A percentile compares a stretch with the other conserved stretches of the same genome.
Evolutionary conservation across 768 basidiomycete genomes (phyloP).

Genomic region (Leccinum variicolor): DNA sequence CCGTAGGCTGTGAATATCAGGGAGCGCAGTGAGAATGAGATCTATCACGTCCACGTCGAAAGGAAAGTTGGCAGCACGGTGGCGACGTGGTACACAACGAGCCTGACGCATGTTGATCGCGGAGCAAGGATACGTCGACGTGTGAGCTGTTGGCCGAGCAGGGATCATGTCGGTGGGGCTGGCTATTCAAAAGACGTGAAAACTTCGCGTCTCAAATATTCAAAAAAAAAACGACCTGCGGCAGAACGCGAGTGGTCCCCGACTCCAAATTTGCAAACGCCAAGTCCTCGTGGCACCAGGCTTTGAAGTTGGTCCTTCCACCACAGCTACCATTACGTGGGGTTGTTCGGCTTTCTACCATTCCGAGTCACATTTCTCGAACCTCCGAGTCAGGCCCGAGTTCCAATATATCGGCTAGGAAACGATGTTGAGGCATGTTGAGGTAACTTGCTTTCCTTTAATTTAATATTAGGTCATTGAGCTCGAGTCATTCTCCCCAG

Average conservation of each 20-base stretch:
- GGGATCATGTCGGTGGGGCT: background rate
- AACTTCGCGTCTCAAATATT: background rate
- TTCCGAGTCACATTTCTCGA: background rate
- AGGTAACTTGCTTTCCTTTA: too few species aligned
- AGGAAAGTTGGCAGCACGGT: background rate
- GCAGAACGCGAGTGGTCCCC: background rate
- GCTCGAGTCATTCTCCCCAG: background rate
- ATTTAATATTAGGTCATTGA: too few species aligned
- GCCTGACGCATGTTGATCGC: background rate
- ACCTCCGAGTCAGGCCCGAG: background rate
- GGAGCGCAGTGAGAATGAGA: slow-evolving; percentile 6
- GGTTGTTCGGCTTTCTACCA: background rate
- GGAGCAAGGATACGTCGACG: background rate
- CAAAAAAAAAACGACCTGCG: background rate
- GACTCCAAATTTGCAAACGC: background rate
- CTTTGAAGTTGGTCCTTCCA: background rate
- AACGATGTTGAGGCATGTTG: background rate
- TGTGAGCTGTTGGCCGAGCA: background rate
- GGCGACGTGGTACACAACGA: background rate
- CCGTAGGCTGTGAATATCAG: slow-evolving; percentile 9
- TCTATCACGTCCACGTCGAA: slow-evolving; percentile 14
- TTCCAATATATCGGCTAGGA: background rate
- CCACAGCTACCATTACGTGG: background rate
- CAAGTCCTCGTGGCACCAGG: background rate
- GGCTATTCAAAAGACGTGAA: background rate